These are phyloP conservation scores for Hypericum perforatum DNA, from an alignment of 345 rosid genomes.

Conservation along the genomic window DNA sequence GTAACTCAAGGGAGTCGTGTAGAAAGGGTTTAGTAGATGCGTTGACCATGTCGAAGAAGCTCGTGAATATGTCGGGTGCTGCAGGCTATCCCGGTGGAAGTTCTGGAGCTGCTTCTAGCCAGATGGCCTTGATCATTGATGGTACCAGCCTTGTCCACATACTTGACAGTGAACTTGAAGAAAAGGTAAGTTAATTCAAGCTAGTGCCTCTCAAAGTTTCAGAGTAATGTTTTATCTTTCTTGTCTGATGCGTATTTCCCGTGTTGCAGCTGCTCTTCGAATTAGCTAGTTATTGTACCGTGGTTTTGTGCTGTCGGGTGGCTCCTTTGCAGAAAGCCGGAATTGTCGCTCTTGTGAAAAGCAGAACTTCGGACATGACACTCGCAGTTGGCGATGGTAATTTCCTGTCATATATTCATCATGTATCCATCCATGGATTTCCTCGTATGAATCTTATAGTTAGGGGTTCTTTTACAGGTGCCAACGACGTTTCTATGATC, in stretches of 20 bases:
- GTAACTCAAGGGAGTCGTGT: conserved; percentile 69
- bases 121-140: conserved; percentile 74
- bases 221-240: conserved; percentile 6
- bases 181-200: conserved; percentile 36
- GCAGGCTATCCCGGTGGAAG: conserved; percentile 23
- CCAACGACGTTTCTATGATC: conserved; percentile 16
- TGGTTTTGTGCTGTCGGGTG: conserved; percentile 92
- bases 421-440: neutral
- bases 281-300: conserved; percentile 67
- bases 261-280: conserved; percentile 83
- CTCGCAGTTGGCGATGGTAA: conserved; percentile 97
- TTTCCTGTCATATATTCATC: neutral
- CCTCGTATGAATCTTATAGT: conserved; percentile 12
- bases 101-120: conserved; percentile 26
- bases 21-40: conserved; percentile 68
- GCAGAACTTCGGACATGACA: conserved; percentile 82
- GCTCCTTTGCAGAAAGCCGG: conserved; percentile 99
- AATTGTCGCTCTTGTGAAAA: conserved; percentile 88
- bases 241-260: conserved; percentile 18
- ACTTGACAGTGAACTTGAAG: conserved; percentile 88
- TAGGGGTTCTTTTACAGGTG: conserved; percentile 8
- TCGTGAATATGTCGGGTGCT: conserved; percentile 20
- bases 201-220: conserved; percentile 6
- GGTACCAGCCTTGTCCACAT: conserved; percentile 97
- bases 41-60: conserved; percentile 43